A percentile compares a stretch with the other conserved stretches of the same genome.
phyloP scores from a whole-genome alignment of 331 rosid species.

The Cucumis variabilis region DNA sequence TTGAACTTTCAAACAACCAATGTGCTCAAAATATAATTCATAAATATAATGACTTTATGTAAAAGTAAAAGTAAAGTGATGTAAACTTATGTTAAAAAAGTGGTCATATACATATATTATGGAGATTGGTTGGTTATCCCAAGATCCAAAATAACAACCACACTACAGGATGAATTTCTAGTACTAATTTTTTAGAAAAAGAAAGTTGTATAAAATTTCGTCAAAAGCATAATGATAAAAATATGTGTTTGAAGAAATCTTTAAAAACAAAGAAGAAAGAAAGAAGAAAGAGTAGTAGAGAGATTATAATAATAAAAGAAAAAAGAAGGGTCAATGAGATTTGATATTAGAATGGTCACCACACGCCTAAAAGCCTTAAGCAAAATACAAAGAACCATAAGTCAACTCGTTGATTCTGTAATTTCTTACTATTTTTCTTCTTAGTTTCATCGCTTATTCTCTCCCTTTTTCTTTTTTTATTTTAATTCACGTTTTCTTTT shows the following conservation, averaged over 20 bases:
- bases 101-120: too few relatives aligned
- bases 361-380: background rate
- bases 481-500: background rate
- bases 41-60: too few relatives aligned
- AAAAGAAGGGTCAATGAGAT: background rate
- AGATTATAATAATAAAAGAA: background rate
- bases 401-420: conserved; percentile 17
- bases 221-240: background rate
- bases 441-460: background rate
- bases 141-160: too few relatives aligned
- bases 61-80: too few relatives aligned
- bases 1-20: too few relatives aligned
- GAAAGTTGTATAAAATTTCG: background rate
- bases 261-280: too few relatives aligned
- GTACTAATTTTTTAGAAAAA: too few relatives aligned
- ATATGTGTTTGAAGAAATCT: background rate
- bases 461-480: background rate
- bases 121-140: too few relatives aligned
- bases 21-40: too few relatives aligned
- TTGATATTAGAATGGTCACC: conserved; percentile 24
- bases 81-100: too few relatives aligned
- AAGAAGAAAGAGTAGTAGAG: background rate
- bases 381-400: background rate
- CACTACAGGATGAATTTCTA: too few relatives aligned
- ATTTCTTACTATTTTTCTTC: background rate